phyloP scores from a whole-genome alignment of 352 stramenopile genomes.

The Globisporangium sylvaticum region DNA sequence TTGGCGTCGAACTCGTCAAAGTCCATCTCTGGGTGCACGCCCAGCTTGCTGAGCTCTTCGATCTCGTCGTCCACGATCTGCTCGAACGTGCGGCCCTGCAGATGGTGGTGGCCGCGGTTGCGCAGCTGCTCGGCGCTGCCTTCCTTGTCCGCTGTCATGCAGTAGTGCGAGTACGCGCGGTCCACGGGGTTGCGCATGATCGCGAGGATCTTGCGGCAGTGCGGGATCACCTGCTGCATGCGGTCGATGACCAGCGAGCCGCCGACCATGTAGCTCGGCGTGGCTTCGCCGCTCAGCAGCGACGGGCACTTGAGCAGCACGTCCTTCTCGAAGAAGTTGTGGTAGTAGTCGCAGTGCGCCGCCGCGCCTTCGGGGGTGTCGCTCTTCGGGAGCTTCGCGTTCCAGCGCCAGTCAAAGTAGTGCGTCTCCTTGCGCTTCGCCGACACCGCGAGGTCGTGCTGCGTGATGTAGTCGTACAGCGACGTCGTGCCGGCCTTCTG shows the following conservation, averaged over 20 bases:
- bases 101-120: conserved; percentile 72
- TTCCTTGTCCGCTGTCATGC: conserved; percentile 78
- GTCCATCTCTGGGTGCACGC: conserved; percentile 70
- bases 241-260: conserved; percentile 66
- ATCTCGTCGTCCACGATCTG: conserved; percentile 75
- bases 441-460: conserved; percentile 93
- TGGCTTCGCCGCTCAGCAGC: conserved; percentile 91
- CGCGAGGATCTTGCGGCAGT: conserved; percentile 81
- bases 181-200: conserved; percentile 82
- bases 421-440: conserved; percentile 95
- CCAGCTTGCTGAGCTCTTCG: conserved; percentile 46
- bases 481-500: conserved; percentile 96
- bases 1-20: conserved; percentile 67
- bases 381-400: conserved; percentile 55
- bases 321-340: conserved; percentile 84
- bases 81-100: conserved; percentile 62
- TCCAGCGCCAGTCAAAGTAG: conserved; percentile 98
- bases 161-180: conserved; percentile 87
- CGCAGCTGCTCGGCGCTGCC: conserved; percentile 72
- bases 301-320: conserved; percentile 84
- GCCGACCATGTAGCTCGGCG: conserved; percentile 89
- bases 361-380: conserved; percentile 49
- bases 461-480: conserved; percentile 96
- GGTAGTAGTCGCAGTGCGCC: conserved; percentile 68
- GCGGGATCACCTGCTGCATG: conserved; percentile 71